These are phyloP conservation scores for Dendrostoma leiphaemia DNA, from an alignment of 2,329 filamentous ascomycete species.

Conservation along the genomic window DNA sequence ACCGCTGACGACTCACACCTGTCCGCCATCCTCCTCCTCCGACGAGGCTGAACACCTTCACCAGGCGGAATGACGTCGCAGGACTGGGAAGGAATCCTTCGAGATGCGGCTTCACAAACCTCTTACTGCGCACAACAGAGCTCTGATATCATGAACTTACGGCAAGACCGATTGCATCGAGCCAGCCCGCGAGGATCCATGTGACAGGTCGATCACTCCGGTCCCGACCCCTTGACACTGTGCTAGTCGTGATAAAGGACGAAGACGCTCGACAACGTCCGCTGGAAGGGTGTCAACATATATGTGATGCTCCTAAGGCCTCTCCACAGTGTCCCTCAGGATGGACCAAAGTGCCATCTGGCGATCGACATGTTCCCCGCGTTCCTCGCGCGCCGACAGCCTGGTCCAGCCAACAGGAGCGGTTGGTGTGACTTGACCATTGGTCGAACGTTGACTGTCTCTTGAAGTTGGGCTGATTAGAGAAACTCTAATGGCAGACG, in stretches of 20 bases:
- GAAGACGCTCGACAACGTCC: neutral
- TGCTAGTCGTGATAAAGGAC: too few species aligned
- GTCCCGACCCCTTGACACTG: too few species aligned
- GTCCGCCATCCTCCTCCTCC: conserved; percentile 4
- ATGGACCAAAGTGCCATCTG: neutral
- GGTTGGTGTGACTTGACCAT: neutral
- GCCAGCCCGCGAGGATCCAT: too few species aligned
- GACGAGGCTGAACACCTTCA: neutral
- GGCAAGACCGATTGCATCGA: neutral
- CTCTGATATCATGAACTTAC: neutral
- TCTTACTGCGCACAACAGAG: neutral
- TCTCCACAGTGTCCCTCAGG: neutral
- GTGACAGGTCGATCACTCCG: too few species aligned
- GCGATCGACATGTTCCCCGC: neutral
- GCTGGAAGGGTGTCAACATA: too few species aligned
- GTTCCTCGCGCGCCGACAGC: neutral
- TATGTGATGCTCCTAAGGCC: neutral
- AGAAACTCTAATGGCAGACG: neutral
- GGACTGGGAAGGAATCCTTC: neutral
- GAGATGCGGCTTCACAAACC: neutral
- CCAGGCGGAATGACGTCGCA: conserved; percentile 14
- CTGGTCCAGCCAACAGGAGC: neutral
- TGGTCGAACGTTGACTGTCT: neutral
- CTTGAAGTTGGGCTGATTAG: neutral
- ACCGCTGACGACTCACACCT: conserved; percentile 3